Conservation (phyloP, 1,139 yeast species). For the Hansenula lynferdii region DNA sequence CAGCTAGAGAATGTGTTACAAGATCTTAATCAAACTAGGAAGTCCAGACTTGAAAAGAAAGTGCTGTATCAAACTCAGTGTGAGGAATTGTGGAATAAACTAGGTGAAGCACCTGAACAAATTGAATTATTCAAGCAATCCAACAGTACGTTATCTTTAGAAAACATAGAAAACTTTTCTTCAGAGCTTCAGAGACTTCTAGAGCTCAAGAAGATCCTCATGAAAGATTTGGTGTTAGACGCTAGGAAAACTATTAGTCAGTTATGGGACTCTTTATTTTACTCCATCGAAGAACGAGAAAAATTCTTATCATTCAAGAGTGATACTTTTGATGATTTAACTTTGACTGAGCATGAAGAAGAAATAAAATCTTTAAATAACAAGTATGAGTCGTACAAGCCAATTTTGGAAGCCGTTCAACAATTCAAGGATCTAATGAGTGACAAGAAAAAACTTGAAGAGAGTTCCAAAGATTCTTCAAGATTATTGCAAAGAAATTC, state of each 20-base stretch:
- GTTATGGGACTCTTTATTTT: slow-evolving; percentile 61
- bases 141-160: slow-evolving; percentile 29
- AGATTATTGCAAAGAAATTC: slow-evolving; percentile 73
- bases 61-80: slow-evolving; percentile 29
- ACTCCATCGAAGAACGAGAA: slow-evolving; percentile 40
- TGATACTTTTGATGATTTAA: slow-evolving; percentile 40
- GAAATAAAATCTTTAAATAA: slow-evolving; percentile 50
- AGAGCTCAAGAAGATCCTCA: slow-evolving; percentile 54
- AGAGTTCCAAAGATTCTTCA: slow-evolving; percentile 75
- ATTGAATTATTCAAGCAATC: slow-evolving; percentile 33
- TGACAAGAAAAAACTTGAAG: slow-evolving; percentile 61
- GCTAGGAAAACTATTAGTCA: slow-evolving; percentile 53
- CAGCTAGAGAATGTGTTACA: slow-evolving; percentile 16
- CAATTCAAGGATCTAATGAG: slow-evolving; percentile 49
- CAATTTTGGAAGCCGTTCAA: slow-evolving; percentile 49
- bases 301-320: slow-evolving; percentile 30
- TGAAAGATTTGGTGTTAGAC: slow-evolving; percentile 63
- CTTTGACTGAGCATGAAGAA: slow-evolving; percentile 54
- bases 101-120: slow-evolving; percentile 38
- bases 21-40: slow-evolving; percentile 12
- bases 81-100: slow-evolving; percentile 42
- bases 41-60: slow-evolving; percentile 19
- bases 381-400: slow-evolving; percentile 47
- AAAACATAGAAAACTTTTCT: slow-evolving; percentile 28
- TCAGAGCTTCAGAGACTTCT: slow-evolving; percentile 54